Conservation (phyloP, 1,284 basidiomycete species). For the Cystobasidium slooffiae region DNA sequence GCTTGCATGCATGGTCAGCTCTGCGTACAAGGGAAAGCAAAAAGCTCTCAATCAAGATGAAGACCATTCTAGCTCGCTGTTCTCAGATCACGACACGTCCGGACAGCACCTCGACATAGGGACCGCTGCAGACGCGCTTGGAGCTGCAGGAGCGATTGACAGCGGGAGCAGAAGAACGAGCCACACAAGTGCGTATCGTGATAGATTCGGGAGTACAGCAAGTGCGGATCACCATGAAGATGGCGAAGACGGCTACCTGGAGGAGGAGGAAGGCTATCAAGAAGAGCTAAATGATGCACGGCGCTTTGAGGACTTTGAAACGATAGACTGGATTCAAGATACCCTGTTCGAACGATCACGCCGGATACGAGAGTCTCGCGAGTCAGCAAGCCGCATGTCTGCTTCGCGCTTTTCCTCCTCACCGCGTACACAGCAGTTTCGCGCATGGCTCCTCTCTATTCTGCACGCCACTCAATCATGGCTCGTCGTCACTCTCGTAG, state of each 20-base stretch:
- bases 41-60: constrained; percentile 23
- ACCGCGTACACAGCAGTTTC: constrained; percentile 53
- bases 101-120: constrained; percentile 28
- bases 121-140: constrained; percentile 20
- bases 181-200: constrained; percentile 3
- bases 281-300: constrained; percentile 38
- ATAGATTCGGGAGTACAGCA: constrained; percentile 8
- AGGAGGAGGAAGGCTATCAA: constrained; percentile 21
- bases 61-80: not conserved
- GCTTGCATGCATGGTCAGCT: not conserved
- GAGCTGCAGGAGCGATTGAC: not conserved
- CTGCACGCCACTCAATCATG: constrained; percentile 66
- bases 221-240: constrained; percentile 12
- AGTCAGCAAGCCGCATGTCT: constrained; percentile 58
- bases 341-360: constrained; percentile 82
- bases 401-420: constrained; percentile 49
- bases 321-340: constrained; percentile 87
- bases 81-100: not conserved
- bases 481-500: constrained; percentile 81
- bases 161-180: constrained; percentile 6
- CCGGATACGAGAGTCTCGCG: constrained; percentile 66
- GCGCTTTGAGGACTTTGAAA: constrained; percentile 45
- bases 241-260: constrained; percentile 9
- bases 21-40: constrained; percentile 16
- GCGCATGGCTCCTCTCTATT: constrained; percentile 47